Base-by-base conservation (phyloP, 352 stramenopile genomes). In the Aphanomyces astaci region DNA sequence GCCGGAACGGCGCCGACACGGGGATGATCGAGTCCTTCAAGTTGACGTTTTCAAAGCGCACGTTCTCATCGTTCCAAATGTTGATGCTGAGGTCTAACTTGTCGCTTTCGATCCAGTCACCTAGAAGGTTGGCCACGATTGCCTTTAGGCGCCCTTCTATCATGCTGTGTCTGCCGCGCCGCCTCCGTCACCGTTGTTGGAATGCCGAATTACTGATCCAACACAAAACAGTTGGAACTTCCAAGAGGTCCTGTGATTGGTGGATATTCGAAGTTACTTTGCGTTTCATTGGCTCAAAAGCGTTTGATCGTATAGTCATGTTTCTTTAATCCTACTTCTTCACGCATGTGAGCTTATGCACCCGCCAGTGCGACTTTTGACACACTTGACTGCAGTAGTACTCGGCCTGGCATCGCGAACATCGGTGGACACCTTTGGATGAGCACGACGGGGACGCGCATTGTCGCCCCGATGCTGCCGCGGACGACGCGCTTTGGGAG, bases 81-180 rank as follows among this genome's bases (percentile, higher is more conserved):
- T 94, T 94, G 25, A 82, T 84, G n/a, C 83, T 92, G 30, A 96
- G 81, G 39, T 89, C 84, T 54, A 95, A 74, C 45, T 77, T 90
- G 57, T 94, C 75, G 48, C 84, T 93, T 71, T 96, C 86, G 30
- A 96, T 87, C 75, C 94, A 96, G 48, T 94, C 81, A 7, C 82
- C 87, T 28, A 96, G 72, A 66, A 96, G 94, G 64, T 91, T 80
- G 62, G 76, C 72, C 62, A 94, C 88, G 80, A 86, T 93, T 55
- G 86, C 91, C 84, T 93, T 93, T 75, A 96, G 81, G 65, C 85
- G 79, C 45, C 85, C 86, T 70, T 94, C 87, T 51, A 96, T 76
- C 87, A 96, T 95, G 52, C 25, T 48, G 24, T 17, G 24, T 32
- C 7, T 63, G 30, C 33, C 33, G n/a, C n/a, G 25, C 31, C 54